Evolutionary conservation across 2,329 filamentous ascomycete genomes (phyloP), one percentile per base, ranked within the genome.

Genomic region (Alternaria angustiovoidea): DNA sequence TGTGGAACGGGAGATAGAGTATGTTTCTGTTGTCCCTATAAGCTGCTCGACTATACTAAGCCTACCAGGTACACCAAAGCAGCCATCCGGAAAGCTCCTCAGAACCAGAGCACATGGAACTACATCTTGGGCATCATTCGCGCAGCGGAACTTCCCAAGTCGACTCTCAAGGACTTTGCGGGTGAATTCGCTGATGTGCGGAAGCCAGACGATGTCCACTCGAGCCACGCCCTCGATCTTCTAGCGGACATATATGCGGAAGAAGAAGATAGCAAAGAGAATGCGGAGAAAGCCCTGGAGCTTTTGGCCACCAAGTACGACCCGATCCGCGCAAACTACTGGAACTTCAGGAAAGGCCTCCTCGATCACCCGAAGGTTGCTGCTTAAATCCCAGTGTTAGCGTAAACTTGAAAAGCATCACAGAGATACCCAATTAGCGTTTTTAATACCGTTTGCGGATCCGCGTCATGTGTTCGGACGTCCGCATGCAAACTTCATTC

Each of bases 51-150:
- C 57, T 9, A 32, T 59, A 52, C 66, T 76, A 51, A 77, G 62
- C 20, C 28, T 3, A 34, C 43, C 62, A 81, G 78, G 14, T 84
- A 81, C 62, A 88, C 91, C 7, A 85, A 92, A 80, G 83, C 85
- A 48, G 91, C 91, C 75, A 92, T 96, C 62, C 79, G 82, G 34
- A 82, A 91, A 64, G 93, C 94, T 41, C 95, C 95, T 46, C 94
- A 98, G 84, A 99, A 98, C 78, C 91, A 93, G 78, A 94, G 91
- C 68, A 87, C 93, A 1, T 99, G 95, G 95, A 95, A 93, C 78
- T 99, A 97, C 79, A 82, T 97, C 14, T 84, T 89, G 32, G 95
- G 92, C 3, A 88, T 93, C 47, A 78, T 96, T 61, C 84, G 85
- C 59, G 91, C 92, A 72, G 88, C 87, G 1, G 88, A 81, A 7